Percentiles rank a stretch among this genome's conserved stretches.
These are phyloP conservation scores for Saccharomyces hybrid DNA, from an alignment of 1,139 yeast genomes.

Conservation along the genomic window DNA sequence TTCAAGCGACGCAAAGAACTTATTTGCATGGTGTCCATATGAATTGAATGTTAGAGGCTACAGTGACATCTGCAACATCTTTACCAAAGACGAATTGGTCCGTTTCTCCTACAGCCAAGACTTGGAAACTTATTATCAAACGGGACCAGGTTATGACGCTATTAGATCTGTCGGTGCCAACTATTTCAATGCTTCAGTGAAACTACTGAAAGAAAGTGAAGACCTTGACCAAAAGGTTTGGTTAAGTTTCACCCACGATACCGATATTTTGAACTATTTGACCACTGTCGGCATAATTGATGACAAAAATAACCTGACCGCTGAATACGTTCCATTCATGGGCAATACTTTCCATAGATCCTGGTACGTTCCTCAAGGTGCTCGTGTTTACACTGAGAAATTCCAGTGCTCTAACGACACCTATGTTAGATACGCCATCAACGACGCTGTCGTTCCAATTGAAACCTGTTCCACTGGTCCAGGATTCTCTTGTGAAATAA, in stretches of 20 bases:
- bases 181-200: conserved; percentile 40
- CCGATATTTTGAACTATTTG: conserved; percentile 45
- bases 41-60: conserved; percentile 49
- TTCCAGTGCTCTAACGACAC: conserved; percentile 33
- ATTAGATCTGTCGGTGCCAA: conserved; percentile 43
- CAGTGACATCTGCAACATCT: conserved; percentile 48
- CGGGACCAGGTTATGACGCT: conserved; percentile 47
- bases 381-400: conserved; percentile 47
- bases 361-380: conserved; percentile 47
- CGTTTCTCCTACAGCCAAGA: conserved; percentile 42
- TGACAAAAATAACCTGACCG: conserved; percentile 16
- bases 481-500: conserved; percentile 49
- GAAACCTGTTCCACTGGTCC: conserved; percentile 50
- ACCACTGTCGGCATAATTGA: conserved; percentile 47
- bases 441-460: conserved; percentile 56
- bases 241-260: conserved; percentile 53
- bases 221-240: conserved; percentile 31
- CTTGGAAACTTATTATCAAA: conserved; percentile 42
- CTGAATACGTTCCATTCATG: conserved; percentile 38
- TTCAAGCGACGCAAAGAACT: conserved; percentile 36
- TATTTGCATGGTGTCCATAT: conserved; percentile 49
- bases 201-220: conserved; percentile 22
- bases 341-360: conserved; percentile 16
- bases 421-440: conserved; percentile 48
- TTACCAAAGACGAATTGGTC: conserved; percentile 49